Conservation (phyloP, 75 land plant genomes). For the Picea glauca region DNA sequence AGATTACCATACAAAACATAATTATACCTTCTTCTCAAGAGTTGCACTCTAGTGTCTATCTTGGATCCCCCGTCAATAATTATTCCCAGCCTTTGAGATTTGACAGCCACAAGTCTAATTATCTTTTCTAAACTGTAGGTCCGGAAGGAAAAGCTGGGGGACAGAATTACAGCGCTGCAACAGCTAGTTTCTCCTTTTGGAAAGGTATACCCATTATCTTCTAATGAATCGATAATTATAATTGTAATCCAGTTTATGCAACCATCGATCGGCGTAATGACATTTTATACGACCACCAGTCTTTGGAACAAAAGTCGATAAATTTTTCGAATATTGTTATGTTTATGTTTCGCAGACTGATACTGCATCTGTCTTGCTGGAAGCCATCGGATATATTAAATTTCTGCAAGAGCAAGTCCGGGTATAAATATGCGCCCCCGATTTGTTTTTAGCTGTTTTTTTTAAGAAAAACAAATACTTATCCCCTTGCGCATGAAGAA, state of each 20-base stretch:
- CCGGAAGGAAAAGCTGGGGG: constrained; percentile 66
- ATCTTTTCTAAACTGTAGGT: constrained; percentile 26
- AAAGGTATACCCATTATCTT: constrained; percentile 37
- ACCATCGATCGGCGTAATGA: background rate
- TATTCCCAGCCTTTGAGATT: no score
- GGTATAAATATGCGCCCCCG: constrained; percentile 33
- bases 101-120: no score
- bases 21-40: no score
- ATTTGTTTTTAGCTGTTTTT: constrained; percentile 5
- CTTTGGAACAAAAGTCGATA: background rate
- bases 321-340: background rate
- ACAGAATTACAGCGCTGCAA: constrained; percentile 64
- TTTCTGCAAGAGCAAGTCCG: constrained; percentile 88
- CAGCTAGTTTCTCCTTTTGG: constrained; percentile 78
- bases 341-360: constrained; percentile 62
- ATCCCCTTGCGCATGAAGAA: constrained; percentile 1
- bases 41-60: no score
- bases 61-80: no score
- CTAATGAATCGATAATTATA: background rate
- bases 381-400: constrained; percentile 84
- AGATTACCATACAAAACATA: no score
- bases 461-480: background rate
- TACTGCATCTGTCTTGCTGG: constrained; percentile 86
- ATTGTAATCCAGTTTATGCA: background rate
- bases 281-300: background rate